Conservation (phyloP, 1,284 basidiomycete species). For the Ustilago curta region DNA sequence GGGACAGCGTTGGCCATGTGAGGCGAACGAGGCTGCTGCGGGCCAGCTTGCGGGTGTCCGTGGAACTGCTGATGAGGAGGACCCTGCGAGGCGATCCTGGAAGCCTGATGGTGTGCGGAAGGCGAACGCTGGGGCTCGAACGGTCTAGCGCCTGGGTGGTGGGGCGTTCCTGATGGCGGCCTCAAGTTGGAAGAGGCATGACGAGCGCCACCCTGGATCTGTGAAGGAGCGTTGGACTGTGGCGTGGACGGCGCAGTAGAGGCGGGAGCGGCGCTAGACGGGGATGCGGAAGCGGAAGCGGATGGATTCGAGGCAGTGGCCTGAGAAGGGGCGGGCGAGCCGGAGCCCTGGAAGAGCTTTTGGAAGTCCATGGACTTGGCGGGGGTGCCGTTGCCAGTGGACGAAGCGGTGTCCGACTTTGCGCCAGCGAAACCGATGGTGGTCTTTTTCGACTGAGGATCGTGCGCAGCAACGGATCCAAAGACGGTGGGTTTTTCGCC, state of each 20-base stretch:
- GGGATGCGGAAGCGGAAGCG: conserved; percentile 44
- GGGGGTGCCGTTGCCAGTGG: conserved; percentile 46
- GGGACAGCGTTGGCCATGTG: conserved; percentile 54
- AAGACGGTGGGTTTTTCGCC: conserved; percentile 69
- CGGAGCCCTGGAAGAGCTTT: conserved; percentile 67
- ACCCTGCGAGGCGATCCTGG: conserved; percentile 40
- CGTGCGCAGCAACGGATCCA: conserved; percentile 65
- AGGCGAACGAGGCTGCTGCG: conserved; percentile 61
- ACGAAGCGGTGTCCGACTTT: conserved; percentile 73
- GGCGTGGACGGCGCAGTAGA: conserved; percentile 41
- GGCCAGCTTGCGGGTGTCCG: conserved; percentile 43
- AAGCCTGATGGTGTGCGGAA: conserved; percentile 46
- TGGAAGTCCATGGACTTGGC: conserved; percentile 64
- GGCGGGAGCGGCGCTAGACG: conserved; percentile 38
- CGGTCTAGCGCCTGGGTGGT: conserved; percentile 48
- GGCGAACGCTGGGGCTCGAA: conserved; percentile 61
- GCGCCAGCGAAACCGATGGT: conserved; percentile 58
- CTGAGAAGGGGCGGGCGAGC: conserved; percentile 43
- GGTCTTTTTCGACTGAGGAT: conserved; percentile 62
- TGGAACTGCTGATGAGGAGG: conserved; percentile 51
- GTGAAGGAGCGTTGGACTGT: conserved; percentile 20
- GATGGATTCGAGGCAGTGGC: conserved; percentile 38
- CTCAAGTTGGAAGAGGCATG: conserved; percentile 56
- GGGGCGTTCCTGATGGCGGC: conserved; percentile 44
- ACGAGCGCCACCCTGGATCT: conserved; percentile 29